These are phyloP conservation scores for Exutisphaerella laricina DNA, from an alignment of 2,329 filamentous ascomycete genomes.

Conservation along the genomic window DNA sequence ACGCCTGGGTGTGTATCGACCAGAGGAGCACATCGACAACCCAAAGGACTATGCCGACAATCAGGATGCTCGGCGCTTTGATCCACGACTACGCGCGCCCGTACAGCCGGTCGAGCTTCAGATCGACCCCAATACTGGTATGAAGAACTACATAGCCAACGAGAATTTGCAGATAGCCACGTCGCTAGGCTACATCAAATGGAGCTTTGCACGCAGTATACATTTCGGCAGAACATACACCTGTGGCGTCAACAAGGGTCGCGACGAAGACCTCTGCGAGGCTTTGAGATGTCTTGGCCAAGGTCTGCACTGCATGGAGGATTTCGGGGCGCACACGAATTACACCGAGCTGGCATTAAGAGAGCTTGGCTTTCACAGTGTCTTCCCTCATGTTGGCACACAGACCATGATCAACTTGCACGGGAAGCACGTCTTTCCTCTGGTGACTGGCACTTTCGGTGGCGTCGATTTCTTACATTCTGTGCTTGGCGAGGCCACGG, in stretches of 20 bases:
- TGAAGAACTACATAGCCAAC: conserved; percentile 99
- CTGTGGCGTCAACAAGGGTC: conserved; percentile 37
- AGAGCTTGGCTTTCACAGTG: conserved; percentile 47
- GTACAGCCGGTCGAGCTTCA: conserved; percentile 49
- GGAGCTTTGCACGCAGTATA: conserved; percentile 44
- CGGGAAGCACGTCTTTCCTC: conserved; percentile 45
- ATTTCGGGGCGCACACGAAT: conserved; percentile 52
- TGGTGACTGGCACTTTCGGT: conserved; percentile 51
- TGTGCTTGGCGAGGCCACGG: conserved; percentile 46
- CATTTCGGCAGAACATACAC: conserved; percentile 47
- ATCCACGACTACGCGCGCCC: conserved; percentile 72
- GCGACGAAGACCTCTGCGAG: conserved; percentile 45
- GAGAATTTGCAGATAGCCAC: conserved; percentile 84
- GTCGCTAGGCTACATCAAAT: conserved; percentile 61
- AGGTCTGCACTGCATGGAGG: conserved; percentile 50
- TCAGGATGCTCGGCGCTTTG: conserved; percentile 74
- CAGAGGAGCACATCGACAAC: conserved; percentile 69
- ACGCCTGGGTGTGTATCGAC: conserved; percentile 72
- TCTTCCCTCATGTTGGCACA: conserved; percentile 49
- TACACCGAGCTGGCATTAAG: conserved; percentile 50
- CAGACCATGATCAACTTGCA: conserved; percentile 42
- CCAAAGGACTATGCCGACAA: conserved; percentile 85
- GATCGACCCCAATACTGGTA: conserved; percentile 60
- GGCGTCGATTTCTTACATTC: conserved; percentile 49
- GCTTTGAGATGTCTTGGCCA: conserved; percentile 48